Conservation (phyloP, 345 rosid genomes). For the Capsella bursapastoris region DNA sequence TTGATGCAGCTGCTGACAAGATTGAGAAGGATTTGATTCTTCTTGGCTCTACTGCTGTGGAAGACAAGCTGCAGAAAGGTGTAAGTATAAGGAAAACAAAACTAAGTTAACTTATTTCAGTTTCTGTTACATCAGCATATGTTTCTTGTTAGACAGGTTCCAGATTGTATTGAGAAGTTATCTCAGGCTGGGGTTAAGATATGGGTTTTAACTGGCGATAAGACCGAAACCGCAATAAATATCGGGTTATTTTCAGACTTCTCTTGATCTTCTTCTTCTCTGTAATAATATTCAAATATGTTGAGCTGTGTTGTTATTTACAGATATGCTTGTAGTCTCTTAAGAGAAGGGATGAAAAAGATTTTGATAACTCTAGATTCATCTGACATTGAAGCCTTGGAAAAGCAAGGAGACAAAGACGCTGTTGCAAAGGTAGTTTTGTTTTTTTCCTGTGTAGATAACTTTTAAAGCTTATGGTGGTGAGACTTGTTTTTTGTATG, state of each 20-base stretch:
- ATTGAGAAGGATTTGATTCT: conserved; percentile 79
- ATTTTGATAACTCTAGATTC: conserved; percentile 70
- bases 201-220: conserved; percentile 96
- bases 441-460: background rate
- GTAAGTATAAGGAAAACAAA: conserved; percentile 48
- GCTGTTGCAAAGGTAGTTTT: conserved; percentile 56
- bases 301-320: conserved; percentile 21
- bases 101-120: background rate
- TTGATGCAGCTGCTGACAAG: conserved; percentile 62
- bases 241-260: conserved; percentile 61
- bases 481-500: background rate
- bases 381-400: conserved; percentile 62
- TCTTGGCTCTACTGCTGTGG: conserved; percentile 95
- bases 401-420: conserved; percentile 65
- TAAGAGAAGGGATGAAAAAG: conserved; percentile 72
- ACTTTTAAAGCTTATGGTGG: background rate
- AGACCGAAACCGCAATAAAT: conserved; percentile 89
- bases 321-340: conserved; percentile 86
- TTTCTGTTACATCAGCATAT: background rate
- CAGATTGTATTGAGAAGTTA: conserved; percentile 74
- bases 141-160: conserved; percentile 56
- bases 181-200: conserved; percentile 75
- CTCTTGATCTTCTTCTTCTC: background rate
- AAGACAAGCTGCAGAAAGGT: conserved; percentile 90
- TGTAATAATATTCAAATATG: conserved; percentile 4